Evolutionary conservation across 805 yeast species (phyloP).

Genomic region (Candida peoriensis): DNA sequence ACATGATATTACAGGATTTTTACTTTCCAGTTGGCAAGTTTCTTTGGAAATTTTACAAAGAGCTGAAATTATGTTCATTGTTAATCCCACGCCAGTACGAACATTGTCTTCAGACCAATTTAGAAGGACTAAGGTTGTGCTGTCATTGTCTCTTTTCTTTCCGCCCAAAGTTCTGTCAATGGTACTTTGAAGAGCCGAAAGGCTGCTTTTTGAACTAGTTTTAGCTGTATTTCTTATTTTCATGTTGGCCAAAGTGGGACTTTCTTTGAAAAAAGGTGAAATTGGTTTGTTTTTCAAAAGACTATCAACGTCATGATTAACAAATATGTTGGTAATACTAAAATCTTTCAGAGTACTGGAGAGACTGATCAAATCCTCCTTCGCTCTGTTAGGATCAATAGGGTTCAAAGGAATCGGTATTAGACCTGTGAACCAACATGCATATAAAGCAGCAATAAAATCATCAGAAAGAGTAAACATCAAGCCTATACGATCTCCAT

Average conservation of each 20-base stretch:
- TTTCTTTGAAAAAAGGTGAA: constrained; percentile 50
- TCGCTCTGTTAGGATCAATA: constrained; percentile 56
- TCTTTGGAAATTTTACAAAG: constrained; percentile 88
- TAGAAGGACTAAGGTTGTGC: constrained; percentile 59
- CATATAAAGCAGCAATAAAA: constrained; percentile 73
- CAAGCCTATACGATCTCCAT: constrained; percentile 72
- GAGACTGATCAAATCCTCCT: constrained; percentile 70
- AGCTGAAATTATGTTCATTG: constrained; percentile 62
- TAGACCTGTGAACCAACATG: constrained; percentile 79
- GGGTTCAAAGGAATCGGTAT: constrained; percentile 76
- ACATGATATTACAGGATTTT: constrained; percentile 75
- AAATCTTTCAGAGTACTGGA: constrained; percentile 64
- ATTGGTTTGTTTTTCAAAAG: constrained; percentile 65
- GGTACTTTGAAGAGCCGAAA: constrained; percentile 10
- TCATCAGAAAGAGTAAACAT: constrained; percentile 89
- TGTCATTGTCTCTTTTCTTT: constrained; percentile 18
- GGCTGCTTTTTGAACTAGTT: constrained; percentile 30
- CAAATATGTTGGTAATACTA: constrained; percentile 65
- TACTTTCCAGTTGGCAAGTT: constrained; percentile 76
- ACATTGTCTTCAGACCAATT: constrained; percentile 69
- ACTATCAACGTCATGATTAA: constrained; percentile 71
- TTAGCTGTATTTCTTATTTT: constrained; percentile 66
- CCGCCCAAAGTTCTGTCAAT: constrained; percentile 20
- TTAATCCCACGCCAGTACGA: constrained; percentile 45
- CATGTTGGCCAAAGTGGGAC: constrained; percentile 35